phyloP scores from a whole-genome alignment of 2,329 filamentous ascomycete genomes.

The Dactylellina haptotyla region DNA sequence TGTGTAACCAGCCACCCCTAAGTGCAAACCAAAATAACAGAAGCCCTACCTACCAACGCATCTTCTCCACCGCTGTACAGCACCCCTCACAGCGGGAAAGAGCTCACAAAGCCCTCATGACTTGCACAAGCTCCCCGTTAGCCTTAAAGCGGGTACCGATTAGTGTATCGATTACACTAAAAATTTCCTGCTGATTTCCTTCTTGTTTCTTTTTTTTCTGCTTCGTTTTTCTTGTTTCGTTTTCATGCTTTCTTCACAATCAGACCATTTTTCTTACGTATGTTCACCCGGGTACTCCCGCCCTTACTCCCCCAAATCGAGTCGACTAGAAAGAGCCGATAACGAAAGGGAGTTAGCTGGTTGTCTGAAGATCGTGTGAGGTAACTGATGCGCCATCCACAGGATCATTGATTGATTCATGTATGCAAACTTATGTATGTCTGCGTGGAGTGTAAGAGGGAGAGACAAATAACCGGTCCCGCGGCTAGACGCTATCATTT shows the following conservation, averaged over 20 bases:
- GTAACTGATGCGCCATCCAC: background rate
- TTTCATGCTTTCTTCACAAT: background rate
- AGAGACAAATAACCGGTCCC: background rate
- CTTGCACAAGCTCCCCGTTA: slow-evolving; percentile 9
- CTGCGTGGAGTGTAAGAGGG: no score
- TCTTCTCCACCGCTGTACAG: background rate
- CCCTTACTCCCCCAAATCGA: no score
- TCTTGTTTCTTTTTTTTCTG: background rate
- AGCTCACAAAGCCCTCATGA: slow-evolving; percentile 18
- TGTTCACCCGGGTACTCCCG: slow-evolving; percentile 4
- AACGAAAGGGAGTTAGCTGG: no score
- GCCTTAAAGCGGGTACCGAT: slow-evolving; percentile 7
- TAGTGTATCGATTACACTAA: background rate
- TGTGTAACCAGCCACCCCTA: slow-evolving; percentile 47
- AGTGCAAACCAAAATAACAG: background rate
- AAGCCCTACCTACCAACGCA: slow-evolving; percentile 15
- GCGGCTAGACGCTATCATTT: slow-evolving; percentile 19
- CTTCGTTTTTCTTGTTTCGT: background rate
- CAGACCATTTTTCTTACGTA: background rate
- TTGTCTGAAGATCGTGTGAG: no score
- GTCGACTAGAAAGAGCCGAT: no score
- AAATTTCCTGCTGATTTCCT: background rate
- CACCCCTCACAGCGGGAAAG: background rate
- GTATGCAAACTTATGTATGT: no score
- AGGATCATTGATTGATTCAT: no score